Conservation (phyloP, 2,329 filamentous ascomycete genomes). For the Aureobasidium mangrovei region DNA sequence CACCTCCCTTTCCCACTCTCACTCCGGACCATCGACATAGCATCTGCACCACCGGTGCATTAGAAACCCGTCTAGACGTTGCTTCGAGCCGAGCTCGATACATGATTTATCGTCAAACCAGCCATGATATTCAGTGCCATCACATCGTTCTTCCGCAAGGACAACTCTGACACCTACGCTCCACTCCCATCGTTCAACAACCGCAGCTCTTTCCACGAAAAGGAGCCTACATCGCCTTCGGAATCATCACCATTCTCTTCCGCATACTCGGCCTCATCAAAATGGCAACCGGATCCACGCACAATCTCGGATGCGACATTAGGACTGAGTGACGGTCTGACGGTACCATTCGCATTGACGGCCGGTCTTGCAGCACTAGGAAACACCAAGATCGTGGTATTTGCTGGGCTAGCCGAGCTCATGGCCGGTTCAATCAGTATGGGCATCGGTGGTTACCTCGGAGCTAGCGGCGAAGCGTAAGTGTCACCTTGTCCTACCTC, state of each 20-base stretch:
- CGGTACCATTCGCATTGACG: conserved; percentile 36
- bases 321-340: conserved; percentile 35
- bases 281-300: conserved; percentile 25
- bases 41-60: no score
- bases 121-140: background rate
- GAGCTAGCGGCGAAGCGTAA: conserved; percentile 42
- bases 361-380: conserved; percentile 34
- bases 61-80: no score
- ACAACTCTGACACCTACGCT: background rate
- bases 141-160: background rate
- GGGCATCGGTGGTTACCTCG: conserved; percentile 36
- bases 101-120: background rate
- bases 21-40: background rate
- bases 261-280: background rate
- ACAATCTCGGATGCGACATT: conserved; percentile 39
- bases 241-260: conserved; percentile 5
- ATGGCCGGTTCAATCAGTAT: conserved; percentile 35
- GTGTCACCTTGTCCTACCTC: background rate
- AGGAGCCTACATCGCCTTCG: background rate
- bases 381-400: conserved; percentile 31
- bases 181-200: background rate
- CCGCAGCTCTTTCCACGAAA: background rate
- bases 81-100: background rate
- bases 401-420: conserved; percentile 34
- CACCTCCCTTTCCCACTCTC: background rate